phyloP scores from a whole-genome alignment of 805 yeast species.

The Metschnikowia gelsemii region DNA sequence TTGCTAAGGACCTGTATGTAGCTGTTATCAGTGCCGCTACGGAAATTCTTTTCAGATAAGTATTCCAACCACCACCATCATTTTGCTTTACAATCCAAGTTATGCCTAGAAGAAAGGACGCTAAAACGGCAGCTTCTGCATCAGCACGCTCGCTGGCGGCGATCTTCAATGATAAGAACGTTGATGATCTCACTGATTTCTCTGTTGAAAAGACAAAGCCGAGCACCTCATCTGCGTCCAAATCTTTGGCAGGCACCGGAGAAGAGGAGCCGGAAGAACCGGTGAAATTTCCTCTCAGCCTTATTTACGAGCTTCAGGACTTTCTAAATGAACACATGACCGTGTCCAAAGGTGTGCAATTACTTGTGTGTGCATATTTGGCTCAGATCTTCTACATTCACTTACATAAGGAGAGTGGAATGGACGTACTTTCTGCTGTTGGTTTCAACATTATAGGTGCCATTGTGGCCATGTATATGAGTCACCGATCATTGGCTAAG shows the following conservation, averaged over 20 bases:
- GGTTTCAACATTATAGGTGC: constrained; percentile 39
- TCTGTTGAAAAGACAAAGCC: background rate
- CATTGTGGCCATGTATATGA: constrained; percentile 28
- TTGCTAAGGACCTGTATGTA: no score
- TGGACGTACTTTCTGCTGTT: constrained; percentile 21
- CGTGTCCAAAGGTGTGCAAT: constrained; percentile 32
- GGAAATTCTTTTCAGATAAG: no score
- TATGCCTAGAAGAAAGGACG: constrained; percentile 22
- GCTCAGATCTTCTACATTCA: constrained; percentile 31
- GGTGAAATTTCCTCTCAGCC: constrained; percentile 16
- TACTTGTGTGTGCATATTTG: constrained; percentile 30
- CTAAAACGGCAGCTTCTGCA: constrained; percentile 10
- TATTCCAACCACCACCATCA: no score
- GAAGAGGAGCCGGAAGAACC: constrained; percentile 10
- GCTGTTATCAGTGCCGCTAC: no score
- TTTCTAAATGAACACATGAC: constrained; percentile 36
- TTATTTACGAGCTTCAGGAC: constrained; percentile 36
- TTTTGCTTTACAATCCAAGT: no score
- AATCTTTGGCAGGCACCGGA: constrained; percentile 4
- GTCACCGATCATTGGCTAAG: constrained; percentile 24
- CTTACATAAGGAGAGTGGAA: constrained; percentile 20
- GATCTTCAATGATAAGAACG: constrained; percentile 13
- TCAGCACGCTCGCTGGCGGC: constrained; percentile 20
- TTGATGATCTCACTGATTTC: constrained; percentile 2
- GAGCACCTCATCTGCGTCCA: background rate